A percentile compares a stretch with the other conserved stretches of the same genome.
These are phyloP conservation scores for Closterium sp. DNA, from an alignment of 139 green algal genomes.

Conservation along the genomic window DNA sequence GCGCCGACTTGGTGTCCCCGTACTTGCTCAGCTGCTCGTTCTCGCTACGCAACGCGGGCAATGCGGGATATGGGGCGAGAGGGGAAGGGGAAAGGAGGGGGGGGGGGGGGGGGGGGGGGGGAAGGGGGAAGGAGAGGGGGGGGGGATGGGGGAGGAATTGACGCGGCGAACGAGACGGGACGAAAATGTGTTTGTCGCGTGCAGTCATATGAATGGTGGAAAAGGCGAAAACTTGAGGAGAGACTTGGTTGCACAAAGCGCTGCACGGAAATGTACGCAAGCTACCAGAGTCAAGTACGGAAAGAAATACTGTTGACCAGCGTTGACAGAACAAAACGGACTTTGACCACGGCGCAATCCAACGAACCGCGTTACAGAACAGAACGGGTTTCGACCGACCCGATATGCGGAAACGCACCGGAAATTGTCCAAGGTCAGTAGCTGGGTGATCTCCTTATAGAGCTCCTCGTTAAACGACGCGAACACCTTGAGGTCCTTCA, in stretches of 20 bases:
- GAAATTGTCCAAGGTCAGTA: conserved; percentile 55
- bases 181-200: background rate
- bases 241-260: background rate
- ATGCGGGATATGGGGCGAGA: background rate
- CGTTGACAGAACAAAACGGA: background rate
- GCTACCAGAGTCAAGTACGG: too few relatives aligned
- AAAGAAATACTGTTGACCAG: background rate
- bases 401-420: conserved; percentile 25
- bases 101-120: background rate
- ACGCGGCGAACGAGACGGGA: too few relatives aligned
- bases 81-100: background rate
- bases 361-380: background rate
- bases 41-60: conserved; percentile 24
- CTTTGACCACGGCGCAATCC: background rate
- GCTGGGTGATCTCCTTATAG: conserved; percentile 56
- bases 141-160: background rate
- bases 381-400: background rate
- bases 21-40: conserved; percentile 57
- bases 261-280: too few relatives aligned
- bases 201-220: background rate
- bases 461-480: conserved; percentile 50
- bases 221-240: background rate
- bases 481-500: conserved; percentile 56
- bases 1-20: conserved; percentile 49
- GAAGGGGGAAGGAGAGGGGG: background rate